Evolutionary conservation across 164 flowering plant species (phyloP).

Genomic region (Dillenia turbinata): DNA sequence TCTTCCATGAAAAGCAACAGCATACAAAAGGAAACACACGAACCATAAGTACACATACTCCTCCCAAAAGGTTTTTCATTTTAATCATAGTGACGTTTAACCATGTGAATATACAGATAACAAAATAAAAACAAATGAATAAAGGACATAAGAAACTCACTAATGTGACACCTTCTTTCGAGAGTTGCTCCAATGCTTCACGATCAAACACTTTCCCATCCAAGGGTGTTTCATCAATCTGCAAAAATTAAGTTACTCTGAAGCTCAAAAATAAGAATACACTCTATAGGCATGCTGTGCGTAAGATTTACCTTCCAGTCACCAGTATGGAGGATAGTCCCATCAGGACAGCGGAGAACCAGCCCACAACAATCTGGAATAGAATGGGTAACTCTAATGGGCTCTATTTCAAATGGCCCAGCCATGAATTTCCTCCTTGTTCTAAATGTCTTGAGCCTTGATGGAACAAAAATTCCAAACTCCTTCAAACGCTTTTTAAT

Average conservation of each 20-base stretch:
- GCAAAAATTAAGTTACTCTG: constrained; percentile 15
- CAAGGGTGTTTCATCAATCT: constrained; percentile 97
- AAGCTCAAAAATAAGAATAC: background rate
- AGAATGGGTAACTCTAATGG: constrained; percentile 94
- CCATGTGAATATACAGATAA: background rate
- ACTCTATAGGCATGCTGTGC: background rate
- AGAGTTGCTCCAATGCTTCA: constrained; percentile 78
- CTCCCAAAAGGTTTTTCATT: too few relatives aligned
- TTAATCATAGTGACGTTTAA: too few relatives aligned
- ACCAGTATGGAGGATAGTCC: constrained; percentile 97
- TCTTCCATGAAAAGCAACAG: too few relatives aligned
- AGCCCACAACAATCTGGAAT: constrained; percentile 98
- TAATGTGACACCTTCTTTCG: constrained; percentile 97
- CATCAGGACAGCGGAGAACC: constrained; percentile 94
- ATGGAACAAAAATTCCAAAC: constrained; percentile 83
- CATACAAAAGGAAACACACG: too few relatives aligned
- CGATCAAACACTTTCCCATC: constrained; percentile 95
- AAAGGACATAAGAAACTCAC: constrained; percentile 35
- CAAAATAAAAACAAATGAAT: background rate
- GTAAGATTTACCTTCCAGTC: constrained; percentile 83
- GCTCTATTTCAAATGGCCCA: constrained; percentile 97
- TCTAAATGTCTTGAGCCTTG: constrained; percentile 79
- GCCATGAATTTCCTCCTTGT: constrained; percentile 71
- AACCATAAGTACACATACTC: too few relatives aligned
- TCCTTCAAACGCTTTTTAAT: constrained; percentile 91